These are phyloP conservation scores for Lichina pygmaea DNA, from an alignment of 495 filamentous ascomycete genomes.

Conservation along the genomic window DNA sequence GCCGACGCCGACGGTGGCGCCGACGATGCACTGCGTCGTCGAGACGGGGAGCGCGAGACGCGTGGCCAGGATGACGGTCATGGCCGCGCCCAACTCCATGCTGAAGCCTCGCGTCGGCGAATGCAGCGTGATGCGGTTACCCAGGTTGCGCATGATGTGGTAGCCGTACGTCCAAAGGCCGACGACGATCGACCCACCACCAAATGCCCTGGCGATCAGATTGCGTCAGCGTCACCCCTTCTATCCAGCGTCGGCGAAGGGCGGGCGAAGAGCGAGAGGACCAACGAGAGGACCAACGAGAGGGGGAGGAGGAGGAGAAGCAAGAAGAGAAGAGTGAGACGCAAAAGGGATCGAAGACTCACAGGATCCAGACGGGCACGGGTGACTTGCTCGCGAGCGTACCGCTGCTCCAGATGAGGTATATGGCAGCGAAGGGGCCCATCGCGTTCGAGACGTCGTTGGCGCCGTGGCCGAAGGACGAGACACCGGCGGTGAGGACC, in stretches of 20 bases:
- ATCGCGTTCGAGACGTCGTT: conserved; percentile 61
- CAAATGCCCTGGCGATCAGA: conserved; percentile 11
- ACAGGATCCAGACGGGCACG: conserved; percentile 22
- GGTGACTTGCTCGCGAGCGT: conserved; percentile 20
- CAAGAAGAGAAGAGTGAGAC: too few species aligned
- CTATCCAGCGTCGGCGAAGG: too few species aligned
- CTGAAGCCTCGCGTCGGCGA: conserved; percentile 31
- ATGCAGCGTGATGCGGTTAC: too few species aligned
- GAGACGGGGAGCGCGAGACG: conserved; percentile 25
- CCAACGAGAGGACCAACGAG: too few species aligned
- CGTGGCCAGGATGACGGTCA: conserved; percentile 36
- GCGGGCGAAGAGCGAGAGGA: too few species aligned
- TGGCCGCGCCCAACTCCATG: conserved; percentile 39
- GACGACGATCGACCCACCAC: conserved; percentile 22
- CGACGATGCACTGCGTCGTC: conserved; percentile 11
- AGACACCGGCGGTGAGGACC: conserved; percentile 43
- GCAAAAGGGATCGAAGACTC: too few species aligned
- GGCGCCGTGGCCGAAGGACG: conserved; percentile 54
- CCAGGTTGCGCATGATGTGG: conserved; percentile 36
- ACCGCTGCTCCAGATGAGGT: conserved; percentile 33
- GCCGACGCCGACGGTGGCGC: conserved; percentile 13
- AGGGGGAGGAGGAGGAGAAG: too few species aligned
- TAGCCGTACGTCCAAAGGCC: conserved; percentile 38
- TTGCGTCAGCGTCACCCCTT: too few species aligned
- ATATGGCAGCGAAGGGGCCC: conserved; percentile 46